Base-by-base conservation (phyloP, 2,329 filamentous ascomycete species). In the Botrytis byssoidea region DNA sequence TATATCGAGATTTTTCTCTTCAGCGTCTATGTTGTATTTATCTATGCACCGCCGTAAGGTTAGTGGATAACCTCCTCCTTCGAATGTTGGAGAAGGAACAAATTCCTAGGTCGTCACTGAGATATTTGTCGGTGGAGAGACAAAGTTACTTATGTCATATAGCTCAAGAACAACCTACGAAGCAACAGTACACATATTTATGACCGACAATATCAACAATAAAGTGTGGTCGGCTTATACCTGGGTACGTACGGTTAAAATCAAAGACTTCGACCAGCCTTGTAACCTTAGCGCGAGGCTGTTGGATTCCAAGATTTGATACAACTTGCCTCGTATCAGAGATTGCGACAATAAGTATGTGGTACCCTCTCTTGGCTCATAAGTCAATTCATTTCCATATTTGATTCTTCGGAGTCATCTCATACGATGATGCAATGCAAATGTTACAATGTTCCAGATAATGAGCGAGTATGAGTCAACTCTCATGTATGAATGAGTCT, bases 401-500 rank as follows among this genome's bases (percentile, higher is more conserved):
- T 68, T 6, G 46, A 22, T 40, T 20, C n/a, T 22, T 42, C 12
- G 5, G 46, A 68, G 65, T 68, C 65, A 68, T 68, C 48, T 68
- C 35, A 57, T 57, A 9, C 51, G 29, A 57, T 29, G 51, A 57
- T 55, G 32, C 32, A 68, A 55, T 40, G 9, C 35, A 55, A 29
- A 42, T 32, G 35, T 55, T 40, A 35, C 32, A 18, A 68, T 67
- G 10, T 67, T 51, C 64, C 29, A 37, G 46, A 40, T 55, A n/a
- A 55, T 68, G 65, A 68, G 65, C 8, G 65, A 68, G 48, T 68
- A 57, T 68, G 66, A 68, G 66, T 68, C 66, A 68, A 68, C 25
- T 25, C 18, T 42, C 20, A 20, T 40, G 22, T 29, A 8, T 68
- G 66, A 68, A 8, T 68, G 66, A 68, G 66, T 68, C 66, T 57